Percentiles rank a stretch among this genome's conserved stretches.
Conservation (phyloP, 495 filamentous ascomycete genomes). For the Penicillium salamii region DNA sequence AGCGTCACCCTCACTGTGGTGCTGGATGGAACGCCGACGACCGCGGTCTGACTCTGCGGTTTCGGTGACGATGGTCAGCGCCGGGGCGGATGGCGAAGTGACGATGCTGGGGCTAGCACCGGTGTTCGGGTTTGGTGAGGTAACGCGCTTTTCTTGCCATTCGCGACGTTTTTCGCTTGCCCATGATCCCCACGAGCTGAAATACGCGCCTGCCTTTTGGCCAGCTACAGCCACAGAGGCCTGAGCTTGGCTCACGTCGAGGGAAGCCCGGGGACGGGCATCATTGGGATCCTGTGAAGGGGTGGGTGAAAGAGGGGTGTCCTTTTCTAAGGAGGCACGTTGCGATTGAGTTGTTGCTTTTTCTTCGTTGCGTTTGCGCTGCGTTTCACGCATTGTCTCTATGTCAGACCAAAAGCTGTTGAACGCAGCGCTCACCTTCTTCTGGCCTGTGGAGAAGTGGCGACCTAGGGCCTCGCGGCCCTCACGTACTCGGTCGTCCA, state of each 20-base stretch:
- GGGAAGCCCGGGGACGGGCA: slow-evolving; percentile 37
- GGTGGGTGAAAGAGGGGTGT: slow-evolving; percentile 21
- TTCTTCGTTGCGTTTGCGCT: slow-evolving; percentile 67
- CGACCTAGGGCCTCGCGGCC: slow-evolving; percentile 75
- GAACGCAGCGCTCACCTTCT: slow-evolving; percentile 79
- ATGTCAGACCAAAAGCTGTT: slow-evolving; percentile 88
- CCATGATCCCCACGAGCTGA: slow-evolving; percentile 95
- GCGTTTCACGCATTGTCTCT: slow-evolving; percentile 78
- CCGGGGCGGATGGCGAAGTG: slow-evolving; percentile 30
- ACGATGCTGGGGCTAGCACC: not conserved
- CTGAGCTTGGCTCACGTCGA: slow-evolving; percentile 64
- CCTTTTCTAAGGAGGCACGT: slow-evolving; percentile 33
- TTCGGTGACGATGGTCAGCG: slow-evolving; percentile 29
- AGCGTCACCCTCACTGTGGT: slow-evolving; percentile 27
- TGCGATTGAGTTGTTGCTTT: slow-evolving; percentile 35
- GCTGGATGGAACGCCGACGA: slow-evolving; percentile 32
- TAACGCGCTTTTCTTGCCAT: slow-evolving; percentile 45
- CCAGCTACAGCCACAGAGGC: slow-evolving; percentile 64
- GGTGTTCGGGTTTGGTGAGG: slow-evolving; percentile 23
- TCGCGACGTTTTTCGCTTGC: slow-evolving; percentile 81
- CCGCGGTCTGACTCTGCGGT: slow-evolving; percentile 30
- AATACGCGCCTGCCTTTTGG: slow-evolving; percentile 77
- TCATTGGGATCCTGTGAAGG: slow-evolving; percentile 12
- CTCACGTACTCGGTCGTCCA: slow-evolving; percentile 78
- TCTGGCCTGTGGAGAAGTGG: slow-evolving; percentile 75